Evolutionary conservation across 2,329 filamentous ascomycete genomes (phyloP).

Genomic region (Fusarium devonianum): DNA sequence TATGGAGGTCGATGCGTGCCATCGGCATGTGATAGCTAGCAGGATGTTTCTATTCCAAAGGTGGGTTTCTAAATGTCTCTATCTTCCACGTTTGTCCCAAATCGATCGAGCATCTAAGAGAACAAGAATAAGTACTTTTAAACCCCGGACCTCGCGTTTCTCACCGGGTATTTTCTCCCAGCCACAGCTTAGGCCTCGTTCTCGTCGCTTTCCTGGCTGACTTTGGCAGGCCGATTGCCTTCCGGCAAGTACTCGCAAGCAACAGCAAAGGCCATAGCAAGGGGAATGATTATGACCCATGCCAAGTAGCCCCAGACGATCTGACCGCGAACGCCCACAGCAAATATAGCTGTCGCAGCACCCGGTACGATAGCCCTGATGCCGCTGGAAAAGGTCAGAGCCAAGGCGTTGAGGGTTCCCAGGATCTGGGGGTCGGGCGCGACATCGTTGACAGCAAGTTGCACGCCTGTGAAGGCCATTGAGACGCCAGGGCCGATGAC

Average conservation of each 20-base stretch:
- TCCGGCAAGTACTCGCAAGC: constrained; percentile 41
- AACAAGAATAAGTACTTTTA: no score
- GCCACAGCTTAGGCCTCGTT: background rate
- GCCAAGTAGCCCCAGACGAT: constrained; percentile 66
- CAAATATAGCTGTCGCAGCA: constrained; percentile 71
- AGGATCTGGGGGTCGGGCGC: constrained; percentile 69
- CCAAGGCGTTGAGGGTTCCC: constrained; percentile 72
- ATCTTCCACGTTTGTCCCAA: no score
- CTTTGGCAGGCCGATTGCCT: constrained; percentile 30
- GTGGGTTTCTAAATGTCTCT: no score
- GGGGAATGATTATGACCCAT: constrained; percentile 46
- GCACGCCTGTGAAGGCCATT: constrained; percentile 75
- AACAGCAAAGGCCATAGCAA: constrained; percentile 41
- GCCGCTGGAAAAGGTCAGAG: constrained; percentile 65
- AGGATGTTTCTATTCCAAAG: no score
- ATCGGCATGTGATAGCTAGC: no score
- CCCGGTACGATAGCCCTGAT: constrained; percentile 72
- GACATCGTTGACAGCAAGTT: constrained; percentile 78
- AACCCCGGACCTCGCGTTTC: no score
- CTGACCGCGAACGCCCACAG: constrained; percentile 68
- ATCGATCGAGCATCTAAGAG: no score
- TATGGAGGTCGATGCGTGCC: no score
- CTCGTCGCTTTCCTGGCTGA: constrained; percentile 20
- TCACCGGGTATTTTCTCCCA: background rate
- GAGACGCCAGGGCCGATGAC: constrained; percentile 67